Conservation (phyloP, 768 basidiomycete genomes). For the Daedalea quercina region DNA sequence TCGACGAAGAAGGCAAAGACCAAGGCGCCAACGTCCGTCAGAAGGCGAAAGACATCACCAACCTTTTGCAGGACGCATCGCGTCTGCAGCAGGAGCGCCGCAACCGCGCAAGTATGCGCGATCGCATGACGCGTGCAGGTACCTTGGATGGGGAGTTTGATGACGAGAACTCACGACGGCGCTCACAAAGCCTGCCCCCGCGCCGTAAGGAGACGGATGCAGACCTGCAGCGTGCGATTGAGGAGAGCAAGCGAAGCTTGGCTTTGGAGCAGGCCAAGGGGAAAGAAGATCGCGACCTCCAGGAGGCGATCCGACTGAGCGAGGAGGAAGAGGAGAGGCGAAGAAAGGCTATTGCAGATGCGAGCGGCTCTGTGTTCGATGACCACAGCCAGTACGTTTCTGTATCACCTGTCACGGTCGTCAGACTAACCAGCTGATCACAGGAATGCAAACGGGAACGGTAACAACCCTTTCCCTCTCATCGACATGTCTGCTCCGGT, state of each 20-base stretch:
- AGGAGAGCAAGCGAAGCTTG: conserved; percentile 74
- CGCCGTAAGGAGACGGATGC: conserved; percentile 56
- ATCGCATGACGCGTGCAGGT: conserved; percentile 78
- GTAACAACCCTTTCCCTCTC: conserved; percentile 53
- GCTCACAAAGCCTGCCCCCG: conserved; percentile 24
- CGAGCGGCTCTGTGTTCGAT: conserved; percentile 79
- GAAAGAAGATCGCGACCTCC: conserved; percentile 78
- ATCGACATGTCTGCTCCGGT: conserved; percentile 54
- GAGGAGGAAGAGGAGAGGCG: conserved; percentile 86
- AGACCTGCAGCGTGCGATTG: conserved; percentile 80
- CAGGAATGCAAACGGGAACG: conserved; percentile 7
- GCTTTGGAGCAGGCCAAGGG: conserved; percentile 61
- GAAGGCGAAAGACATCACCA: conserved; percentile 98
- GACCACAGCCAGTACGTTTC: conserved; percentile 72
- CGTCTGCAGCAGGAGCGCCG: conserved; percentile 83
- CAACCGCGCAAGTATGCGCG: conserved; percentile 84
- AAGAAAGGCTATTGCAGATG: conserved; percentile 61
- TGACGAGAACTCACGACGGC: conserved; percentile 40
- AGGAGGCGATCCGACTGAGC: conserved; percentile 76
- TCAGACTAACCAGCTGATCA: background rate
- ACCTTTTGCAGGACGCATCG: conserved; percentile 79
- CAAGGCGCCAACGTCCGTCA: conserved; percentile 97
- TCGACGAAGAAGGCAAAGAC: conserved; percentile 94
- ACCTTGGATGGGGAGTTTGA: conserved; percentile 28
- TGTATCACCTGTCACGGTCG: background rate